Percentiles rank a stretch among this genome's conserved stretches.
phyloP scores from a whole-genome alignment of 352 stramenopile species.

The Phytopythium ostracodes region DNA sequence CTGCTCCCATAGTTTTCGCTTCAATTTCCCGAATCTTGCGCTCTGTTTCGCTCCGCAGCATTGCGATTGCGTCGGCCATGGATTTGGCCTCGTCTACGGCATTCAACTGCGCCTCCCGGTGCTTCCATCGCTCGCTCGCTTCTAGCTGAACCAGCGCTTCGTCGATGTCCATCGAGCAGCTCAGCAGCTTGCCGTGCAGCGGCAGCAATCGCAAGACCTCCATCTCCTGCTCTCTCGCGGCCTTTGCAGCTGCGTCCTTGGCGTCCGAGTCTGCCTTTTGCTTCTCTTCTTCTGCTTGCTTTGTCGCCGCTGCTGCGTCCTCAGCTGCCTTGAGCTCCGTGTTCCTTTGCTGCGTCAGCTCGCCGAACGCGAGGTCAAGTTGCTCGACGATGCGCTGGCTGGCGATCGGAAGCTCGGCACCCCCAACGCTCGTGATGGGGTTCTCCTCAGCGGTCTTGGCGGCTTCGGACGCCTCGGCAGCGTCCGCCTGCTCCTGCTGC shows the following conservation, averaged over 20 bases:
- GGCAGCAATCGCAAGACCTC: conserved; percentile 45
- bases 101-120: not conserved
- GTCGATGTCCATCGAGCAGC: conserved; percentile 38
- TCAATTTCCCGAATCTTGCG: conserved; percentile 34
- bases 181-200: conserved; percentile 38
- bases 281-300: conserved; percentile 35
- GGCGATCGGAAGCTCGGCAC: conserved; percentile 18
- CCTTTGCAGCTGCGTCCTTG: conserved; percentile 28
- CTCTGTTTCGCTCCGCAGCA: conserved; percentile 16
- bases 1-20: conserved; percentile 9
- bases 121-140: conserved; percentile 3
- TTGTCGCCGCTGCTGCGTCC: conserved; percentile 20
- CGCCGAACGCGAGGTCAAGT: conserved; percentile 35
- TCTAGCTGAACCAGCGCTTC: conserved; percentile 39
- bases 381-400: conserved; percentile 40
- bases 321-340: conserved; percentile 29
- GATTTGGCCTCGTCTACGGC: not conserved
- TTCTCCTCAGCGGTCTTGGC: conserved; percentile 11
- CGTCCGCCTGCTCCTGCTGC: conserved; percentile 27
- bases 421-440: conserved; percentile 11
- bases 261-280: conserved; percentile 34
- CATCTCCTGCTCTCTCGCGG: conserved; percentile 26
- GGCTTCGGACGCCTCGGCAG: conserved; percentile 4
- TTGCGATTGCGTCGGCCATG: conserved; percentile 15
- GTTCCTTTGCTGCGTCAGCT: conserved; percentile 27